Conservation (phyloP, 2,329 filamentous ascomycete genomes). For the Colletotrichum aenigma region DNA sequence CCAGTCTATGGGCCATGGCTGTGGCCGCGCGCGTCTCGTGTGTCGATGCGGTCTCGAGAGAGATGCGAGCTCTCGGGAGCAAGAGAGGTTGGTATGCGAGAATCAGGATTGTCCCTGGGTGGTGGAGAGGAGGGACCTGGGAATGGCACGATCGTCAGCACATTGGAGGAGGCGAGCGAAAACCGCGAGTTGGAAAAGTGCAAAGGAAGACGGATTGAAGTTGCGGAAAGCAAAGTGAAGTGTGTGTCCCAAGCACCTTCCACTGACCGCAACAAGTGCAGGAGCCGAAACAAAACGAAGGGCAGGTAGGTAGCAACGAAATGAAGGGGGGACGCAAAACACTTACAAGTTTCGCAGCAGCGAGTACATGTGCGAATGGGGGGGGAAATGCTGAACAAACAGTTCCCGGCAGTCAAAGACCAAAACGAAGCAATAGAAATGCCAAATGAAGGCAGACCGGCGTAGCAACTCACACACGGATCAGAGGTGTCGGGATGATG, state of each 20-base stretch:
- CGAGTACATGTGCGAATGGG: conserved; percentile 29
- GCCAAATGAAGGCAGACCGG: conserved; percentile 6
- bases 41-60: not conserved
- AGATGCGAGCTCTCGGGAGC: not conserved
- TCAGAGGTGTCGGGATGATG: conserved; percentile 12
- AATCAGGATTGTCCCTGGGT: not conserved
- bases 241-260: not conserved
- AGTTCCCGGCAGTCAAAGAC: conserved; percentile 13
- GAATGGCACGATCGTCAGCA: not conserved
- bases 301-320: not conserved
- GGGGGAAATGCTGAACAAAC: not conserved
- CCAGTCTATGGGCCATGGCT: conserved; percentile 53
- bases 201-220: not conserved
- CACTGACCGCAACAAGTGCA: not conserved
- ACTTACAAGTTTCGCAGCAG: conserved; percentile 30
- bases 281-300: not conserved
- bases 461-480: conserved; percentile 7
- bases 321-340: conserved; percentile 1
- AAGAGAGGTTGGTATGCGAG: not conserved
- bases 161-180: not conserved
- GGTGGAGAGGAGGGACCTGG: not conserved
- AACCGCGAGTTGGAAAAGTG: not conserved
- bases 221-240: not conserved
- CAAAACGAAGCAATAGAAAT: conserved; percentile 31
- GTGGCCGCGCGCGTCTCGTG: not conserved